These are phyloP conservation scores for Bimuria novae-zelandiae DNA, from an alignment of 2,329 filamentous ascomycete genomes.

Conservation along the genomic window DNA sequence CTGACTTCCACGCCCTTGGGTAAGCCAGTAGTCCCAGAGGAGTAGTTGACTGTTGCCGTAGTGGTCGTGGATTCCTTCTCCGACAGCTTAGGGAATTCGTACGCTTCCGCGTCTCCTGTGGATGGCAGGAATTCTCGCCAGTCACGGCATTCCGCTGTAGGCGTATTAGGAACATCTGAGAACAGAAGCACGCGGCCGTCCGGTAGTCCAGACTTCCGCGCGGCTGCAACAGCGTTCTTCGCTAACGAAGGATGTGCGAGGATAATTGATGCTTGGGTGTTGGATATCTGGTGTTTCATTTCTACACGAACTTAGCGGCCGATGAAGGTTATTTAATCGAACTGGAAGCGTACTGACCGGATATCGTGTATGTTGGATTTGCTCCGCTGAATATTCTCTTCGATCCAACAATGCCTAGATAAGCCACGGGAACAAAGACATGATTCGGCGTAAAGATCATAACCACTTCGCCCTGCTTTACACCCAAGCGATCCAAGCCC, in stretches of 20 bases:
- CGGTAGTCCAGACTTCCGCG: constrained; percentile 33
- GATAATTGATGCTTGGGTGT: constrained; percentile 39
- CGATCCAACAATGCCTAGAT: constrained; percentile 57
- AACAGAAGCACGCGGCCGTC: constrained; percentile 39
- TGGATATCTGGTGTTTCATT: constrained; percentile 41
- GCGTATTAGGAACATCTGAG: constrained; percentile 32
- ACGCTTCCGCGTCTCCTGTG: constrained; percentile 30
- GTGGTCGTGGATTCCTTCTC: constrained; percentile 34
- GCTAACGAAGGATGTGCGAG: constrained; percentile 38
- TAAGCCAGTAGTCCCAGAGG: constrained; percentile 57
- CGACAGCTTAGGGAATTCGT: constrained; percentile 32
- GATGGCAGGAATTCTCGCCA: constrained; percentile 38
- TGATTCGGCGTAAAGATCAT: constrained; percentile 60
- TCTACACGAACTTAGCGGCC: constrained; percentile 31
- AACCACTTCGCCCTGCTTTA: constrained; percentile 55
- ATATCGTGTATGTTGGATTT: constrained; percentile 58
- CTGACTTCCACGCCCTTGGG: constrained; percentile 58
- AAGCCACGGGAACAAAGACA: constrained; percentile 58
- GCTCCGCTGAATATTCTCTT: constrained; percentile 59
- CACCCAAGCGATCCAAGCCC: constrained; percentile 52
- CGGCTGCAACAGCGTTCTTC: constrained; percentile 34
- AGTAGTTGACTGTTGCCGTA: constrained; percentile 56
- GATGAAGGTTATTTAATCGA: not conserved
- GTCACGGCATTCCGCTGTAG: constrained; percentile 32
- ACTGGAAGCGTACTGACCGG: constrained; percentile 44